Evolutionary conservation across 192 early-diverging fungal genomes (phyloP), one percentile per base, ranked within the genome.

Genomic region (Entomortierella lignicola): DNA sequence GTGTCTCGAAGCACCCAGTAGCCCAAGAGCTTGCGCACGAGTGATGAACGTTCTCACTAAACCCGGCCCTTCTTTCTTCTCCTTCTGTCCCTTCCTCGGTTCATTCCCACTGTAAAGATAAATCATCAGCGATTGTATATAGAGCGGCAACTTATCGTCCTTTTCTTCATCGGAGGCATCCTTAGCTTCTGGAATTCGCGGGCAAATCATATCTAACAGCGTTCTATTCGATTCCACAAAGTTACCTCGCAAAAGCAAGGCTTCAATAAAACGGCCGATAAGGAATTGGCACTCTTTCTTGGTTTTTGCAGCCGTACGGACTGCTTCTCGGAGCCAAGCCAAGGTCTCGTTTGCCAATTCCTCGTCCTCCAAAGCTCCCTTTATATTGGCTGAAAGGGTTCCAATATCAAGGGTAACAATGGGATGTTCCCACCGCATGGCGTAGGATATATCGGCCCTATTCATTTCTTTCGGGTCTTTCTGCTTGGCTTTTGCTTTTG

Each of bases 181-280:
- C 32, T 43, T 67, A 23, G 21, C 69, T 25, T 44, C 69, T 53
- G 12, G 69, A 52, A 52, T 21, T n/a, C 5, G 8, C 7, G 17
- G 17, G 23, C 50, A 52, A n/a, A 52, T 52, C n/a, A 6, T 18
- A 25, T 52, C n/a, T 18, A 52, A n/a, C 50, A 52, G 50, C 50
- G 17, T n/a, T 25, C 50, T 52, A 52, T 52, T 18, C n/a, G 50
- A 11, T 52, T 52, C 50, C 23, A 11, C 50, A n/a, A 52, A 52
- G 50, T 52, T 52, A 52, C 18, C 18, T 52, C n/a, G 50, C 18
- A 52, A 25, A 15, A 52, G 50, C n/a, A 52, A 52, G n/a, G 8
- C 18, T 52, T 52, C 50, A 52, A 52, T 52, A 52, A 52, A 52
- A 8, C 17, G 50, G 18, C 50, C 39, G 39, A 42, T 42, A 42